Base-by-base conservation (phyloP, 1,284 basidiomycete species). In the Bondarzewia mesenterica region DNA sequence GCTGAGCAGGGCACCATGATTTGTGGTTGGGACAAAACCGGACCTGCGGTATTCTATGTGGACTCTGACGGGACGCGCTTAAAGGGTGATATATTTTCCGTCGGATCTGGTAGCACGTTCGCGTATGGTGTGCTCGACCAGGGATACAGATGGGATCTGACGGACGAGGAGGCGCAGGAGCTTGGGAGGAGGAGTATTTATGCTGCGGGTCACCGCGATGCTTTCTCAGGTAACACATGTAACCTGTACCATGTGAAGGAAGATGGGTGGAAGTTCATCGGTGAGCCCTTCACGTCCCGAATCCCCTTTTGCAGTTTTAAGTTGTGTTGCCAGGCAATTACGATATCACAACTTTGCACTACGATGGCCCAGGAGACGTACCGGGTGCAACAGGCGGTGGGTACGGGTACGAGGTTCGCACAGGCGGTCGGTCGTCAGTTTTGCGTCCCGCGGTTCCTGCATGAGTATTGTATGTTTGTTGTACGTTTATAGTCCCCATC, bases 11-110 rank as follows among this genome's bases (percentile, higher is more conserved):
- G 96, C 50, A 99, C 96, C 2, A 99, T 99, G 96, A 96, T 99
- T 56, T 98, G 94, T 60, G 96, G 96, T 23, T 99, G 95, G 94
- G 96, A 99, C 72, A 99, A 98, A 77, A 97, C 95, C 8, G 95
- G 96, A 0, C 95, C 95, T n/a, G 83, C 91, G 12, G 76, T 99
- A 32, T 99, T 94, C 72, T 99, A 99, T 66, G 96, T 99, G 49
- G 96, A 99, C 69, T 95, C 91, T 14, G 96, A 99, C 56, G 96
- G 96, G 35, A 89, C 91, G 8, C 85, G 96, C 21, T 73, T 99
- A 48, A 97, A 95, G 65, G 95, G 96, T 41, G 88, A 99, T 67
- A 68, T 98, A 14, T 99, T 99, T 74, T 97, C 93, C 5, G 96
- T 99, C 36, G 96, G 96, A 29, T 98, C 95, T 4, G 96, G 96